Percentiles rank a stretch among this genome's conserved stretches.
Evolutionary conservation across 129 eudicot genomes (phyloP).

Genomic region (Arctium lappa): DNA sequence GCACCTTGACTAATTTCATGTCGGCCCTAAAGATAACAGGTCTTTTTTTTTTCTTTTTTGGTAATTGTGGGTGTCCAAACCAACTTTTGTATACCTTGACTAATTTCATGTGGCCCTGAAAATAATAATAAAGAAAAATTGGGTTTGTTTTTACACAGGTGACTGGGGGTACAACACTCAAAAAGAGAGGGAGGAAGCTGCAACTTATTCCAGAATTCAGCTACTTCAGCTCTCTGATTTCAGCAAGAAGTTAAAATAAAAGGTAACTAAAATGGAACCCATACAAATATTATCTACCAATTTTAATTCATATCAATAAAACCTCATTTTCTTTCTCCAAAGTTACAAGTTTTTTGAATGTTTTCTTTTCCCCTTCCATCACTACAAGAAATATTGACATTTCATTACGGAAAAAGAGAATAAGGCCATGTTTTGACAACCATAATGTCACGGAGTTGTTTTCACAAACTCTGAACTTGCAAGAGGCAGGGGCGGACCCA

Average conservation of each 20-base stretch:
- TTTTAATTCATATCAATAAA: not conserved
- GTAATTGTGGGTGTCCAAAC: not conserved
- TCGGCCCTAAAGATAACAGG: no score
- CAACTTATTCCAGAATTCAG: slow-evolving; percentile 71
- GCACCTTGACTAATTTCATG: no score
- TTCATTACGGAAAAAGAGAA: not conserved
- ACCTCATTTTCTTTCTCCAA: not conserved
- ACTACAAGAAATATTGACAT: not conserved
- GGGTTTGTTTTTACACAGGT: slow-evolving; percentile 38
- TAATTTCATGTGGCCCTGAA: not conserved
- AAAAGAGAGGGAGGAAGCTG: slow-evolving; percentile 94
- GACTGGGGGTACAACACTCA: slow-evolving; percentile 98
- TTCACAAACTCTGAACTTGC: no score
- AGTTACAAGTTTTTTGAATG: not conserved
- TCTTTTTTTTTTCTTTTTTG: no score
- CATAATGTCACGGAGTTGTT: no score
- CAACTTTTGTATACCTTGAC: not conserved
- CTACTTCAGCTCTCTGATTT: slow-evolving; percentile 87
- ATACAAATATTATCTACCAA: slow-evolving; percentile 2
- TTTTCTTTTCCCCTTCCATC: not conserved
- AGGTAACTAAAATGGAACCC: slow-evolving; percentile 13
- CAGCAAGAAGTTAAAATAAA: slow-evolving; percentile 80
- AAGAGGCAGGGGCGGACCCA: no score
- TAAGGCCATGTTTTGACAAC: no score
- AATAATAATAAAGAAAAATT: no score